Evolutionary conservation across 1,139 yeast species (phyloP).

Genomic region (Yamadazyma pseudoaaseri): DNA sequence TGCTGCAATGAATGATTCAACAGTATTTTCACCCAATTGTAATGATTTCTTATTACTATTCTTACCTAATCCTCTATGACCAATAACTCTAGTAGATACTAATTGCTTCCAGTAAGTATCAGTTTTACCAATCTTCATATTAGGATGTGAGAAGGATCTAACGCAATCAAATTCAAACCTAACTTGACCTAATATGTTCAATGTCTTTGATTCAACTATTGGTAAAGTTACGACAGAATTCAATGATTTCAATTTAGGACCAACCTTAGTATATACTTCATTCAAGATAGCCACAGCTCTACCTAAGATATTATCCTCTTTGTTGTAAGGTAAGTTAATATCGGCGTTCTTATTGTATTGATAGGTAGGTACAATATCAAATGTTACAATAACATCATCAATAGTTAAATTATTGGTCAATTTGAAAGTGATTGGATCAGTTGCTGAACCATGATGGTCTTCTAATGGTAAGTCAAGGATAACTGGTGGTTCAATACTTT

Average conservation of each 20-base stretch:
- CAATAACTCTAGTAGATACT: slow-evolving; percentile 88
- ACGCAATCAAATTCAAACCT: slow-evolving; percentile 75
- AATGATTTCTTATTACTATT: slow-evolving; percentile 69
- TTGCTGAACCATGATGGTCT: slow-evolving; percentile 70
- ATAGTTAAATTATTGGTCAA: slow-evolving; percentile 50
- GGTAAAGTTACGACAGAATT: slow-evolving; percentile 73
- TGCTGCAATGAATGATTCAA: slow-evolving; percentile 94
- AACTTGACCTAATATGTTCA: slow-evolving; percentile 76
- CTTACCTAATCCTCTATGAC: slow-evolving; percentile 95
- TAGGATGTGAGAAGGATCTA: slow-evolving; percentile 71
- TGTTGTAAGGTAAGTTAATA: slow-evolving; percentile 11
- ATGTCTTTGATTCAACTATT: slow-evolving; percentile 64
- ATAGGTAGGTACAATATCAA: slow-evolving; percentile 93
- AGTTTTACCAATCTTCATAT: slow-evolving; percentile 65
- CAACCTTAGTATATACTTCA: slow-evolving; percentile 66
- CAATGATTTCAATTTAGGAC: slow-evolving; percentile 66
- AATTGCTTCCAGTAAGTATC: slow-evolving; percentile 92
- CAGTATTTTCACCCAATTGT: slow-evolving; percentile 94
- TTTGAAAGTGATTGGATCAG: slow-evolving; percentile 81
- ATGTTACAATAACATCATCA: slow-evolving; percentile 61
- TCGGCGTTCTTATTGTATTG: slow-evolving; percentile 29
- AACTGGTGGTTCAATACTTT: slow-evolving; percentile 59
- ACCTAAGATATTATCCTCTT: slow-evolving; percentile 59
- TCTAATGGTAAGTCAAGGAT: slow-evolving; percentile 82
- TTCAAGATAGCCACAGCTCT: slow-evolving; percentile 80